These are phyloP conservation scores for Papiliotrema fonsecae DNA, from an alignment of 1,284 basidiomycete species.

Conservation along the genomic window DNA sequence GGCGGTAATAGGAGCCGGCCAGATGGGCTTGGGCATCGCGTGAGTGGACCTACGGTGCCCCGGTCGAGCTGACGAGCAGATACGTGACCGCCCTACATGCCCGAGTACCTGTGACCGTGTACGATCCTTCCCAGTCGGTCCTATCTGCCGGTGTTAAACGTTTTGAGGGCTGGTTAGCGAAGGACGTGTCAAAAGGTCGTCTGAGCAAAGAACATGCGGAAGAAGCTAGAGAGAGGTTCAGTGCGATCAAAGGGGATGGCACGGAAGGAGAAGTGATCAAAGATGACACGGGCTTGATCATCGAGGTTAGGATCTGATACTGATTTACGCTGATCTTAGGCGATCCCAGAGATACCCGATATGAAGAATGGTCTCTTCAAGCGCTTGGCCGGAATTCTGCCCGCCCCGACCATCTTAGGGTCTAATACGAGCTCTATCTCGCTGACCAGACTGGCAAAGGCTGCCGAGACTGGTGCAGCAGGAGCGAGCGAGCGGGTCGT, in stretches of 20 bases:
- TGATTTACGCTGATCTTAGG: constrained; percentile 52
- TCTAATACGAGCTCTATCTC: constrained; percentile 93
- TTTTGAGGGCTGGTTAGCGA: constrained; percentile 69
- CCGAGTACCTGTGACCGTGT: constrained; percentile 31
- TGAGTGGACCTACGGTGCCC: constrained; percentile 12
- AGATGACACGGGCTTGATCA: constrained; percentile 76
- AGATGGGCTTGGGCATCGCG: constrained; percentile 47
- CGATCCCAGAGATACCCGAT: constrained; percentile 78
- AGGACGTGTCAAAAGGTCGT: constrained; percentile 80
- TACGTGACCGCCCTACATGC: constrained; percentile 43
- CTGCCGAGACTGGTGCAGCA: constrained; percentile 54
- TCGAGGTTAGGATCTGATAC: constrained; percentile 61
- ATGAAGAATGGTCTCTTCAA: constrained; percentile 78
- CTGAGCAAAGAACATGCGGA: constrained; percentile 66
- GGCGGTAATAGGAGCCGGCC: constrained; percentile 44
- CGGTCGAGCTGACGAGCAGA: constrained; percentile 12
- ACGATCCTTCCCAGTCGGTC: constrained; percentile 38
- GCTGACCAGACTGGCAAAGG: constrained; percentile 85
- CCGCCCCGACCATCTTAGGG: constrained; percentile 74
- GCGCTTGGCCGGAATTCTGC: constrained; percentile 62
- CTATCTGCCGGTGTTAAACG: constrained; percentile 26
- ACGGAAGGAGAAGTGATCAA: constrained; percentile 48
- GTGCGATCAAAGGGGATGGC: constrained; percentile 51
- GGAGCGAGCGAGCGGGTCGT: constrained; percentile 58
- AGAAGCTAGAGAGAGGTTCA: constrained; percentile 64